Evolutionary conservation across 495 filamentous ascomycete genomes (phyloP).

Genomic region (Penicillium silybi): DNA sequence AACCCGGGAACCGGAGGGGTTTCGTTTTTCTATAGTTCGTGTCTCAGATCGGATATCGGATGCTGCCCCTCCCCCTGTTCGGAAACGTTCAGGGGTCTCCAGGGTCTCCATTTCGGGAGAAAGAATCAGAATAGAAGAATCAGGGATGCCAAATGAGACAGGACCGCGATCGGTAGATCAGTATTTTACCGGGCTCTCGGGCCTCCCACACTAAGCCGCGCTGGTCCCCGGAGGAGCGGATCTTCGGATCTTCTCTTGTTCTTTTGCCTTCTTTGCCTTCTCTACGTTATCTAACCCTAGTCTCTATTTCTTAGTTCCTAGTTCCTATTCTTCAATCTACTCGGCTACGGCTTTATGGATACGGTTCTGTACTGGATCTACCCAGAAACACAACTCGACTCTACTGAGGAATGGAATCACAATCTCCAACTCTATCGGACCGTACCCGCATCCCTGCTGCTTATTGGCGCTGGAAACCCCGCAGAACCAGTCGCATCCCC

Average conservation of each 20-base stretch:
- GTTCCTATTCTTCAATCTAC: too few relatives aligned
- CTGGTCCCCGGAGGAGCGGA: not conserved
- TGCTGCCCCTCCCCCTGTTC: not conserved
- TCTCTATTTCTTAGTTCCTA: too few relatives aligned
- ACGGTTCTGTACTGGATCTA: not conserved
- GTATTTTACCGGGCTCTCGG: slow-evolving; percentile 17
- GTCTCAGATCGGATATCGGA: not conserved
- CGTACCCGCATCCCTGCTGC: not conserved
- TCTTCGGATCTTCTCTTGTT: not conserved
- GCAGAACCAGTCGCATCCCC: not conserved
- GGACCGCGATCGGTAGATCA: slow-evolving; percentile 16
- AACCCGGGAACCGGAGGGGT: not conserved
- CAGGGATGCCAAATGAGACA: slow-evolving; percentile 6
- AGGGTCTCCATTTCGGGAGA: too few relatives aligned
- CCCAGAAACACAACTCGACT: not conserved
- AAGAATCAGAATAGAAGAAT: too few relatives aligned
- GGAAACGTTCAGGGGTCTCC: not conserved
- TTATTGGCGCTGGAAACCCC: not conserved
- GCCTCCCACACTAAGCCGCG: slow-evolving; percentile 11
- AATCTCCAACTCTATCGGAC: not conserved
- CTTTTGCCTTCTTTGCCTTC: not conserved
- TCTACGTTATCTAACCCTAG: not conserved
- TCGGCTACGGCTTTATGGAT: not conserved
- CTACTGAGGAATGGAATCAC: not conserved
- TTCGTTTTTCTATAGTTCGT: not conserved